phyloP scores from a whole-genome alignment of 768 basidiomycete species.

The Zangia roseola region DNA sequence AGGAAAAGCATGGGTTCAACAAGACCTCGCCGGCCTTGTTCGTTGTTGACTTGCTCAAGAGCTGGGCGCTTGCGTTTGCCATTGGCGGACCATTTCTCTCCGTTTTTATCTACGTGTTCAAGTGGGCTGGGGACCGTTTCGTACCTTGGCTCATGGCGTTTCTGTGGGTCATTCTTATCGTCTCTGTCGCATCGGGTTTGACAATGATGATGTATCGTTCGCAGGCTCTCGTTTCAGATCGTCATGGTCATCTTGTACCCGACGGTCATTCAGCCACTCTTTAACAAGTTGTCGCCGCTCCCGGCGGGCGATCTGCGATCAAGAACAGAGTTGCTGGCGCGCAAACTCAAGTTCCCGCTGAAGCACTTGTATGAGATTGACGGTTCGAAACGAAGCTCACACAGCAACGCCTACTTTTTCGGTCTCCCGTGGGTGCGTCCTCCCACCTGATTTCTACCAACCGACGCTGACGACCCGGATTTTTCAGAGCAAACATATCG shows the following conservation, averaged over 20 bases:
- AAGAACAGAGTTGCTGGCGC: constrained; percentile 75
- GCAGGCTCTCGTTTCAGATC: constrained; percentile 78
- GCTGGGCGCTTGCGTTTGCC: constrained; percentile 65
- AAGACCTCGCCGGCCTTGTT: constrained; percentile 82
- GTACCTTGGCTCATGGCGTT: constrained; percentile 94
- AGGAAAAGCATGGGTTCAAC: constrained; percentile 97
- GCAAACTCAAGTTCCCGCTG: constrained; percentile 86
- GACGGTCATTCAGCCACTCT: constrained; percentile 88
- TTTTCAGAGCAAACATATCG: constrained; percentile 82
- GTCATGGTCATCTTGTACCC: constrained; percentile 82
- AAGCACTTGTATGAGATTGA: constrained; percentile 97
- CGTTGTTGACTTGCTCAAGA: constrained; percentile 76
- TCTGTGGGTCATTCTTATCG: constrained; percentile 17
- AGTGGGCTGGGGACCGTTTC: constrained; percentile 91
- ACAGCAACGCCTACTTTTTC: constrained; percentile 98
- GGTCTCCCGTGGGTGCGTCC: constrained; percentile 85
- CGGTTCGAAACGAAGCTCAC: constrained; percentile 92
- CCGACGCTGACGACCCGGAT: neutral
- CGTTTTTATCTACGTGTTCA: constrained; percentile 83
- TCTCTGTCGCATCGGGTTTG: neutral
- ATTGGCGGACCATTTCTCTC: constrained; percentile 87
- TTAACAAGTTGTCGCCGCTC: constrained; percentile 95
- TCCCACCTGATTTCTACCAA: neutral
- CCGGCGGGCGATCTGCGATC: constrained; percentile 70
- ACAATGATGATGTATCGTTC: neutral